Evolutionary conservation across 768 basidiomycete species (phyloP).

Genomic region (Suillus luteus): DNA sequence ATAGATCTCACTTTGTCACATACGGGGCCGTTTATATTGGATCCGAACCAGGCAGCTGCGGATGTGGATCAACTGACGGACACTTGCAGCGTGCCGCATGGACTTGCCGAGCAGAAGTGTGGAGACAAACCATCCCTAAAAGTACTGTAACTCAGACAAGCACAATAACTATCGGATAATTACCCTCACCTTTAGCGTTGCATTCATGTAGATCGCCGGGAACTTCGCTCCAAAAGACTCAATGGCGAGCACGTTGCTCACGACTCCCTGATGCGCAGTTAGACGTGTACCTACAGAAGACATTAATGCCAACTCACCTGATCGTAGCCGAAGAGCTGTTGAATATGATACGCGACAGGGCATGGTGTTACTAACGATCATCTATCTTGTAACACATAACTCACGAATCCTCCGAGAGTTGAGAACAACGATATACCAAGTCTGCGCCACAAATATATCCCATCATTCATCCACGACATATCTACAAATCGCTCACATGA

Average conservation of each 20-base stretch:
- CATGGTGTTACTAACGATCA: neutral
- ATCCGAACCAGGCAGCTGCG: slow-evolving; percentile 34
- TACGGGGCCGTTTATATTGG: slow-evolving; percentile 32
- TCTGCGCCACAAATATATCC: slow-evolving; percentile 17
- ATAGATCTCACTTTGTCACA: slow-evolving; percentile 27
- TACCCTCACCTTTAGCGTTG: slow-evolving; percentile 27
- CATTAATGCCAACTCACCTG: slow-evolving; percentile 24
- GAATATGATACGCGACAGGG: neutral
- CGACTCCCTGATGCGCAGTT: slow-evolving; percentile 27
- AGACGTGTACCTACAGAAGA: neutral
- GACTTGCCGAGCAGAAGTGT: slow-evolving; percentile 31
- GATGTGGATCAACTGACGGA: slow-evolving; percentile 12
- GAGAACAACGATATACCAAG: slow-evolving; percentile 36
- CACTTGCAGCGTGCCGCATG: neutral
- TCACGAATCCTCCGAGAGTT: slow-evolving; percentile 34
- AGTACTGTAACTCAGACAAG: slow-evolving; percentile 3
- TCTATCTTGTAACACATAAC: slow-evolving; percentile 14
- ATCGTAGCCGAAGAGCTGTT: slow-evolving; percentile 36
- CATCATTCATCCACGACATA: neutral
- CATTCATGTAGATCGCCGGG: slow-evolving; percentile 32
- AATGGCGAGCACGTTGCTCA: slow-evolving; percentile 37
- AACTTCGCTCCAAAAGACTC: slow-evolving; percentile 38
- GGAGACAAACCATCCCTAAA: slow-evolving; percentile 37
- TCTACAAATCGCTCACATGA: slow-evolving; percentile 24
- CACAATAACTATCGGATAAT: neutral